phyloP scores from a whole-genome alignment of 306 rosid genomes.

The Crotalaria pallida region DNA sequence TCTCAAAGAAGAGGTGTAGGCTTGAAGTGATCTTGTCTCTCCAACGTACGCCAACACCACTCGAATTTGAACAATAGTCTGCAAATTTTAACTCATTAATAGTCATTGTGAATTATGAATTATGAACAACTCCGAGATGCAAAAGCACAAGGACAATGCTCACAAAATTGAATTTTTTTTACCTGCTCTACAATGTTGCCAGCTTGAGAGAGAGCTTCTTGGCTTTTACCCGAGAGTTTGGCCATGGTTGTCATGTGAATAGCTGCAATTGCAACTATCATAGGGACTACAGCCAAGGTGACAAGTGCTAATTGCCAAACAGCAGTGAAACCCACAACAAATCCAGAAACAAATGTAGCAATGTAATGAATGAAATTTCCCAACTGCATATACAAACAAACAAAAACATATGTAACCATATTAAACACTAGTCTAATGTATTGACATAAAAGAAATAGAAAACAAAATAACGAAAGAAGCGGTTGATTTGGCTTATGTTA shows the following conservation, averaged over 20 bases:
- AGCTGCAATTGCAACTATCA: slow-evolving; percentile 74
- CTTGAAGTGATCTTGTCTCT: slow-evolving; percentile 55
- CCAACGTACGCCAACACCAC: slow-evolving; percentile 74
- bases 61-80: slow-evolving; percentile 82
- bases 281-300: slow-evolving; percentile 83
- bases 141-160: background rate
- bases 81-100: no score
- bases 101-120: no score
- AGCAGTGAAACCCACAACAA: slow-evolving; percentile 87
- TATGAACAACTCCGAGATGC: slow-evolving; percentile 27
- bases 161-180: background rate
- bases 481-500: background rate
- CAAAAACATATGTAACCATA: background rate
- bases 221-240: slow-evolving; percentile 75
- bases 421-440: background rate
- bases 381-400: slow-evolving; percentile 46
- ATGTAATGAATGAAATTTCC: slow-evolving; percentile 88
- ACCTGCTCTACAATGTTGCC: slow-evolving; percentile 89
- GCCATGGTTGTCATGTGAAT: slow-evolving; percentile 63
- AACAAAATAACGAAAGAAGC: background rate
- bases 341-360: slow-evolving; percentile 88
- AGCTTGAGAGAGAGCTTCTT: slow-evolving; percentile 77
- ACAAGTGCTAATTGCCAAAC: slow-evolving; percentile 89
- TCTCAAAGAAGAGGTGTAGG: slow-evolving; percentile 62
- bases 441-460: background rate